Conservation (phyloP, 2,329 filamentous ascomycete genomes). For the Gliomastix tumulicola region DNA sequence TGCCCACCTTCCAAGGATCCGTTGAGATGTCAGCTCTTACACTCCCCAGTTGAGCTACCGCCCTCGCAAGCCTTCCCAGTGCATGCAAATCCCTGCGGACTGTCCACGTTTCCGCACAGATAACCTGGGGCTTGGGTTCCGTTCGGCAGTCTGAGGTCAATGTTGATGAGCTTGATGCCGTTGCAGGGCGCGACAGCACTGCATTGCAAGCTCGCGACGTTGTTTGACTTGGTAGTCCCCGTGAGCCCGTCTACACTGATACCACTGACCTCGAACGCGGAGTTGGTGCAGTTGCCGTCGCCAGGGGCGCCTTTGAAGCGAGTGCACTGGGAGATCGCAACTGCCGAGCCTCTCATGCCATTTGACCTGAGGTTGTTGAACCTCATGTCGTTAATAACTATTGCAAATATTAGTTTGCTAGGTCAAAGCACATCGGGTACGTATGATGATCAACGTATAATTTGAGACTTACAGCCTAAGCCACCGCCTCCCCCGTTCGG, state of each 20-base stretch:
- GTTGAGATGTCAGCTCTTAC: too few relatives aligned
- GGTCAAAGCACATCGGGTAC: too few relatives aligned
- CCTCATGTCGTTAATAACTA: background rate
- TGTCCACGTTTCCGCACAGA: background rate
- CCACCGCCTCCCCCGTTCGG: slow-evolving; percentile 42
- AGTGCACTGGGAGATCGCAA: slow-evolving; percentile 13
- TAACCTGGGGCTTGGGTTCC: background rate
- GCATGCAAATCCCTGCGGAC: background rate
- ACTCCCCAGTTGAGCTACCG: background rate
- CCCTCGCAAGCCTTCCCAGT: background rate
- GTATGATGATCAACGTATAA: too few relatives aligned
- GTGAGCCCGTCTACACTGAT: slow-evolving; percentile 7
- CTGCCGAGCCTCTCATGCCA: slow-evolving; percentile 10
- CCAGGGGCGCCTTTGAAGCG: slow-evolving; percentile 12
- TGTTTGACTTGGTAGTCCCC: background rate
- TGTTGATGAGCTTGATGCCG: background rate
- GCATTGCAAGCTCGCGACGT: background rate
- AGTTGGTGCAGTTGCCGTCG: slow-evolving; percentile 13
- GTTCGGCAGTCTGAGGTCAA: background rate
- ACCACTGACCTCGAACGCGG: slow-evolving; percentile 9
- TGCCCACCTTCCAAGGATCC: too few relatives aligned
- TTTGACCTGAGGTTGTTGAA: slow-evolving; percentile 5
- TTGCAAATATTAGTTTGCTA: background rate
- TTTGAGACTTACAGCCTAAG: slow-evolving; percentile 26
- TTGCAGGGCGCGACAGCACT: background rate